Percentiles rank a stretch among this genome's conserved stretches.
These are phyloP conservation scores for Podaxis mareebaensis DNA, from an alignment of 768 basidiomycete species.

Conservation along the genomic window DNA sequence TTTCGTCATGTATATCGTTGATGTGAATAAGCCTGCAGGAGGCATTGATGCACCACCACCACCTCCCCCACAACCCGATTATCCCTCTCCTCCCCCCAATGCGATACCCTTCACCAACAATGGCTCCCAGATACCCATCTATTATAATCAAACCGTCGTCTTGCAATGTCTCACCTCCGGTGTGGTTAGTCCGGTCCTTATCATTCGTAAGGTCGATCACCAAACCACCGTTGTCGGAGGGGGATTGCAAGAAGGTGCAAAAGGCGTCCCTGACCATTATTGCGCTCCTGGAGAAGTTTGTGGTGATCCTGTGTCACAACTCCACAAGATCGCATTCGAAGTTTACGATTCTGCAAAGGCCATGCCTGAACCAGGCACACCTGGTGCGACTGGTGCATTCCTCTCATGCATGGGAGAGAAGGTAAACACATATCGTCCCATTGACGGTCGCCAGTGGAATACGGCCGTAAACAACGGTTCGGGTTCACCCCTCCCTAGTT, in stretches of 20 bases:
- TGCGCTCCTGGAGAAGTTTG: slow-evolving; percentile 85
- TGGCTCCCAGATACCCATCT: slow-evolving; percentile 84
- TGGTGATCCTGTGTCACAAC: slow-evolving; percentile 92
- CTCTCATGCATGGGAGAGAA: slow-evolving; percentile 92
- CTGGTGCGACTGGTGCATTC: slow-evolving; percentile 80
- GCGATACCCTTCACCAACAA: slow-evolving; percentile 85
- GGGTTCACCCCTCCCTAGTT: slow-evolving; percentile 65
- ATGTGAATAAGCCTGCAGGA: slow-evolving; percentile 81
- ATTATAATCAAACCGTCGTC: slow-evolving; percentile 96
- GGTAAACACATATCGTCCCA: slow-evolving; percentile 86
- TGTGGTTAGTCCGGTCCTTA: slow-evolving; percentile 88
- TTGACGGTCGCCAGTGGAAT: slow-evolving; percentile 83
- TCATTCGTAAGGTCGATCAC: slow-evolving; percentile 93
- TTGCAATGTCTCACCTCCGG: slow-evolving; percentile 94
- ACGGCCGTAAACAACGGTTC: slow-evolving; percentile 40
- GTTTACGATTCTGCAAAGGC: slow-evolving; percentile 74
- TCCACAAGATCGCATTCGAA: slow-evolving; percentile 95
- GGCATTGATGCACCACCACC: slow-evolving; percentile 78
- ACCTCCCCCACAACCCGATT: slow-evolving; percentile 83
- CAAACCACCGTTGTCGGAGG: slow-evolving; percentile 90
- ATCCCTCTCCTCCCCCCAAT: slow-evolving; percentile 89
- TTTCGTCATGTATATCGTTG: slow-evolving; percentile 97
- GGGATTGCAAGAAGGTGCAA: slow-evolving; percentile 85
- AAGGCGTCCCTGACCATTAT: slow-evolving; percentile 81
- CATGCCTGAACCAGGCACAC: slow-evolving; percentile 74